Evolutionary conservation across 2,329 filamentous ascomycete species (phyloP).

Genomic region (Colletotrichum camelliae): DNA sequence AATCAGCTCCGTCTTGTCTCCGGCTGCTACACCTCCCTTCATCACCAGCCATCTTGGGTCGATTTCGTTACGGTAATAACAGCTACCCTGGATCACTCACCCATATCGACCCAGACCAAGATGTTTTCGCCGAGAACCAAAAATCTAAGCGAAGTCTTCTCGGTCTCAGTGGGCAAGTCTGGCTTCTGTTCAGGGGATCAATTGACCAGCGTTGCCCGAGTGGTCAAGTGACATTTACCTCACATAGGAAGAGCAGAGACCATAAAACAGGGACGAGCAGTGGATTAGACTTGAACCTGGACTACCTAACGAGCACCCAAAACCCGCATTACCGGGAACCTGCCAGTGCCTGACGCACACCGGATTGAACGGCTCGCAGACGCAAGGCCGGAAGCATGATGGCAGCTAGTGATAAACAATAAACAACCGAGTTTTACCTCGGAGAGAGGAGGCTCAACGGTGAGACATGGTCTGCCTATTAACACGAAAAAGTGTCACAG

Average conservation of each 20-base stretch:
- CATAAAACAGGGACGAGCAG: background rate
- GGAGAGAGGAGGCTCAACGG: background rate
- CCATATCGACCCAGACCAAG: background rate
- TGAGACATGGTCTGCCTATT: background rate
- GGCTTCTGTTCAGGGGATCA: background rate
- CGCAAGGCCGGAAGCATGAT: background rate
- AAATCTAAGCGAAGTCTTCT: background rate
- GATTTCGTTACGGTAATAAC: background rate
- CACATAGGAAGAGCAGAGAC: background rate
- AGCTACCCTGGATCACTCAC: background rate
- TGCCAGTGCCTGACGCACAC: background rate
- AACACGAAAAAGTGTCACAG: background rate
- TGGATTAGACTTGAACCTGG: background rate
- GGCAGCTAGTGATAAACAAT: background rate
- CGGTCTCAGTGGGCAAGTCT: background rate
- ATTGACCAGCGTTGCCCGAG: background rate
- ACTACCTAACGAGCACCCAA: background rate
- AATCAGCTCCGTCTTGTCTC: background rate
- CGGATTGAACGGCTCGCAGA: background rate
- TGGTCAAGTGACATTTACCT: no score
- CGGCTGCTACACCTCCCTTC: background rate
- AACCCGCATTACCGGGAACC: background rate
- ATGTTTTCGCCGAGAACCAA: background rate
- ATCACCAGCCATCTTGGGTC: background rate
- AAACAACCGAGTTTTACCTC: conserved; percentile 4